Evolutionary conservation across 345 rosid genomes (phyloP).

Genomic region (Eucalyptus erythrocorys): DNA sequence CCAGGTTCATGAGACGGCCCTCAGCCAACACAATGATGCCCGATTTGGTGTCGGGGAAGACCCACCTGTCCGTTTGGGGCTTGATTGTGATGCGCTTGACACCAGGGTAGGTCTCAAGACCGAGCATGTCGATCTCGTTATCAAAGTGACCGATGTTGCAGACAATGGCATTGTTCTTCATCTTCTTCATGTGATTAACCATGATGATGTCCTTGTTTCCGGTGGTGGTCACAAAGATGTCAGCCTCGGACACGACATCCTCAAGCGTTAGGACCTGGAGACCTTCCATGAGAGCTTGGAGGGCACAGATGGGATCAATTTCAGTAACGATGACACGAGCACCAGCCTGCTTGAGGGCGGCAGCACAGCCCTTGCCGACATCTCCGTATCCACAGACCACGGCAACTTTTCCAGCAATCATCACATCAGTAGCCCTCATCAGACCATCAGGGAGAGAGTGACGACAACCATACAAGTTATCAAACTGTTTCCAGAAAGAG

Average conservation of each 20-base stretch:
- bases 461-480: conserved; percentile 88
- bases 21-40: conserved; percentile 84
- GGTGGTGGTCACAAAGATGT: conserved; percentile 85
- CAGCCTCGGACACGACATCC: conserved; percentile 59
- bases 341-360: conserved; percentile 80
- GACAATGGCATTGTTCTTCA: conserved; percentile 96
- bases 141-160: conserved; percentile 98
- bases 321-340: conserved; percentile 83
- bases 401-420: conserved; percentile 93
- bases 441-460: conserved; percentile 93
- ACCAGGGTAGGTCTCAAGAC: conserved; percentile 70
- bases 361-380: conserved; percentile 95
- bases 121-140: conserved; percentile 73
- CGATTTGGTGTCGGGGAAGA: conserved; percentile 66
- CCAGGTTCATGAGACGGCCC: conserved; percentile 92
- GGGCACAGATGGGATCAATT: conserved; percentile 90
- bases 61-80: conserved; percentile 96
- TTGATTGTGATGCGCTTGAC: conserved; percentile 86
- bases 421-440: conserved; percentile 97
- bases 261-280: conserved; percentile 70
- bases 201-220: conserved; percentile 92
- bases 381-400: conserved; percentile 86
- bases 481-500: conserved; percentile 35
- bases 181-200: conserved; percentile 88
- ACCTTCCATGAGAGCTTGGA: conserved; percentile 90